Percentiles rank a stretch among this genome's conserved stretches.
These are phyloP conservation scores for Metschnikowia chrysomelidarum DNA, from an alignment of 805 yeast species.

Conservation along the genomic window DNA sequence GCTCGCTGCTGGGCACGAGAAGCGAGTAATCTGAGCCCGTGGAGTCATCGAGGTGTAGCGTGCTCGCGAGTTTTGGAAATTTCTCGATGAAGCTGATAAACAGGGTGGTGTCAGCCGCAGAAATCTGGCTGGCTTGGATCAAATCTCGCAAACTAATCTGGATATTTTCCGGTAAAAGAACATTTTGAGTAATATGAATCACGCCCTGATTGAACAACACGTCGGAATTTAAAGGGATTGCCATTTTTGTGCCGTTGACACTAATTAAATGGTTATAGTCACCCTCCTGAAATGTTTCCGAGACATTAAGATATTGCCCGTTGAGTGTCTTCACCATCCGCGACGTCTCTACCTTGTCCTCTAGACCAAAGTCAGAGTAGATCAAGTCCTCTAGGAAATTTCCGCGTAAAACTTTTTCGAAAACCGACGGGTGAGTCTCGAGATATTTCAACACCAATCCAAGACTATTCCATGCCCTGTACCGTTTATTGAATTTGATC, in stretches of 20 bases:
- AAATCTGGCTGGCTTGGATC: slow-evolving; percentile 47
- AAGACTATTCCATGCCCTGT: slow-evolving; percentile 59
- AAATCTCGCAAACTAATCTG: slow-evolving; percentile 55
- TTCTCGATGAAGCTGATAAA: slow-evolving; percentile 47
- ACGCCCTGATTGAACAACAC: slow-evolving; percentile 82
- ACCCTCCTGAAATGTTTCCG: slow-evolving; percentile 20
- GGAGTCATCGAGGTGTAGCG: slow-evolving; percentile 34
- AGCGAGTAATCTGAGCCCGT: slow-evolving; percentile 49
- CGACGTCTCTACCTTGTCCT: slow-evolving; percentile 19
- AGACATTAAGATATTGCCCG: slow-evolving; percentile 29
- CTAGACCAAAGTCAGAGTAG: slow-evolving; percentile 57
- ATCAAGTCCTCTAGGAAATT: slow-evolving; percentile 60
- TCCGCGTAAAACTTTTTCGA: slow-evolving; percentile 54
- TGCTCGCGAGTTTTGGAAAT: slow-evolving; percentile 40
- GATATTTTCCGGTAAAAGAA: slow-evolving; percentile 57
- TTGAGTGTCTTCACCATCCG: slow-evolving; percentile 22
- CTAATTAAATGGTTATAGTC: slow-evolving; percentile 24
- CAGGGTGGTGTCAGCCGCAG: slow-evolving; percentile 21
- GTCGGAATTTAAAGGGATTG: slow-evolving; percentile 52
- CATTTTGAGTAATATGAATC: slow-evolving; percentile 60
- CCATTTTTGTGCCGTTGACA: slow-evolving; percentile 31
- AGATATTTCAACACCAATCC: slow-evolving; percentile 62
- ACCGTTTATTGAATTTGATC: slow-evolving; percentile 8
- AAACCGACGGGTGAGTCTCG: slow-evolving; percentile 47
- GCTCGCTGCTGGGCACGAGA: slow-evolving; percentile 66